Conservation (phyloP, 2,329 filamentous ascomycete species). For the Cladosporium halotolerans region DNA sequence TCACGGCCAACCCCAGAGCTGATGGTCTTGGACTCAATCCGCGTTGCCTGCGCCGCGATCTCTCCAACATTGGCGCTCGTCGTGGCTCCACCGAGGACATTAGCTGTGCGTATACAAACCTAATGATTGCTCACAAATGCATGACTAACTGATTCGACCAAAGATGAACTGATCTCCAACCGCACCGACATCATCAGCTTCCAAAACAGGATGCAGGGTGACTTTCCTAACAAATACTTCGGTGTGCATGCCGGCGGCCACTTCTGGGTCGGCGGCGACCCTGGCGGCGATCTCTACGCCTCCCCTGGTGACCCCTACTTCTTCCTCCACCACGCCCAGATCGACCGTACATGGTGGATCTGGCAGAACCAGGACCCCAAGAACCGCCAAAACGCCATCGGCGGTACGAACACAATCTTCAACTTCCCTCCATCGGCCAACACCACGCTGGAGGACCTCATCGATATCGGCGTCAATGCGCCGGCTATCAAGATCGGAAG, state of each 20-base stretch:
- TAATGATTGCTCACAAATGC: background rate
- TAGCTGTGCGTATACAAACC: conserved; percentile 3
- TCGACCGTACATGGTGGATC: conserved; percentile 45
- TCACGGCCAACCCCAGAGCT: conserved; percentile 23
- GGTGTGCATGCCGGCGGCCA: conserved; percentile 43
- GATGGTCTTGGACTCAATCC: conserved; percentile 28
- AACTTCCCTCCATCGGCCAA: conserved; percentile 38
- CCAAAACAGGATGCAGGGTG: conserved; percentile 24
- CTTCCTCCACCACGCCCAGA: conserved; percentile 44
- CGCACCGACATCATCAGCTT: conserved; percentile 18
- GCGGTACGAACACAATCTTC: conserved; percentile 39
- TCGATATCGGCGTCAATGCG: conserved; percentile 36
- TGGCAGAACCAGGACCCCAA: conserved; percentile 43
- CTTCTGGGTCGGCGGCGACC: conserved; percentile 40
- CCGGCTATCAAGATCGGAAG: conserved; percentile 32
- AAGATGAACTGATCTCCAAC: conserved; percentile 17
- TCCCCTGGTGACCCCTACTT: conserved; percentile 43
- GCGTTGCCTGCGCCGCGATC: conserved; percentile 35
- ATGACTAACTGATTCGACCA: background rate
- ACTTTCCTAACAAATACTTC: conserved; percentile 14
- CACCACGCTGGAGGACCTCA: conserved; percentile 36
- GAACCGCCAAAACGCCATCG: conserved; percentile 32
- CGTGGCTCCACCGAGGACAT: conserved; percentile 15
- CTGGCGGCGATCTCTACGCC: conserved; percentile 38
- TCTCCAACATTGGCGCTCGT: conserved; percentile 21